Conservation (phyloP, 345 rosid species). For the Passiflora organensis region DNA sequence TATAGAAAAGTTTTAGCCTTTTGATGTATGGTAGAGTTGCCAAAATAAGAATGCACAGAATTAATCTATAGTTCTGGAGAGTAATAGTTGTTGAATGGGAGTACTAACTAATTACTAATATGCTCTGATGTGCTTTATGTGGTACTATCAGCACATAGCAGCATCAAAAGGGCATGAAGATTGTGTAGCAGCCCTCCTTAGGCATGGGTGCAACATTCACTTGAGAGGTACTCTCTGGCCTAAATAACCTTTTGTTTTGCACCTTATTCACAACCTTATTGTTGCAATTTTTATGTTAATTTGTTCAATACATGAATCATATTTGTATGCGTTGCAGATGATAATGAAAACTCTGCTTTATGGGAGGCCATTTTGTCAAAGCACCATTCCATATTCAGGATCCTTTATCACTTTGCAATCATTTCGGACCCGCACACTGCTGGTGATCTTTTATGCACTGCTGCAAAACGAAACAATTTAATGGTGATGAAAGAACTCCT, state of each 20-base stretch:
- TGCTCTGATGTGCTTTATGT: background rate
- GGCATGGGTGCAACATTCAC: constrained; percentile 74
- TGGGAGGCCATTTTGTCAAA: constrained; percentile 75
- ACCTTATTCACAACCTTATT: background rate
- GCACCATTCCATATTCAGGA: constrained; percentile 53
- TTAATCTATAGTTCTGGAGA: background rate
- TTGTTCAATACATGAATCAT: background rate
- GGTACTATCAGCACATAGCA: constrained; percentile 62
- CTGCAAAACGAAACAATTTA: constrained; percentile 58
- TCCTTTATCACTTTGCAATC: constrained; percentile 54
- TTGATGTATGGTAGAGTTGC: too few relatives aligned
- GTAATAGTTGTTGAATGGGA: background rate
- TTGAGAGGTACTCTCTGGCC: constrained; percentile 41
- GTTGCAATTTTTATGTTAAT: background rate
- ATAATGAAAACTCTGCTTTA: constrained; percentile 59
- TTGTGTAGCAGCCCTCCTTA: constrained; percentile 63
- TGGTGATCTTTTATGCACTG: constrained; percentile 75
- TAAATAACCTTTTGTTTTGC: background rate
- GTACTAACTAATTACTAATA: background rate
- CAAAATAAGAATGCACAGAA: too few relatives aligned
- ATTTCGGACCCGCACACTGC: constrained; percentile 53
- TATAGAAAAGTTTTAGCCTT: too few relatives aligned
- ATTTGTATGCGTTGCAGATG: constrained; percentile 35
- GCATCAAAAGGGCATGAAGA: constrained; percentile 85
- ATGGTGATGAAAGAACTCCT: constrained; percentile 51